Conservation (phyloP, 768 basidiomycete genomes). For the Mycena filopes region DNA sequence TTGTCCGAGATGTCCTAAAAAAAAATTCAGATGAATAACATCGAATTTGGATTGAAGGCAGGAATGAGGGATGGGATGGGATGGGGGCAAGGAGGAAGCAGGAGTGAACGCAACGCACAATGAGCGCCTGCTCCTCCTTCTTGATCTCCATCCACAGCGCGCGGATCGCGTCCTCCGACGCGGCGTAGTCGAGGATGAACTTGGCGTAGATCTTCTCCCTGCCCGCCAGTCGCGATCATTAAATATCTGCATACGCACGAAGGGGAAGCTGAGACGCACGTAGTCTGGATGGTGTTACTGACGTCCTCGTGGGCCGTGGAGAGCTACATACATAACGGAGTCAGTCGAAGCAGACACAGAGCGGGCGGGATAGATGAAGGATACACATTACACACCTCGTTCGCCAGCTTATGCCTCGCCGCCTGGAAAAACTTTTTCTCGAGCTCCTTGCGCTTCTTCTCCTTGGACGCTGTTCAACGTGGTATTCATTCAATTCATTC, state of each 20-base stretch:
- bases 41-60: no score
- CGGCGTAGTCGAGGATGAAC: conserved; percentile 36
- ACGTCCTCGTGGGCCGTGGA: conserved; percentile 2
- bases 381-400: conserved; percentile 16
- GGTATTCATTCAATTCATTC: neutral
- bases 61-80: neutral
- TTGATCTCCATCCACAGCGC: conserved; percentile 36
- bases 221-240: no score
- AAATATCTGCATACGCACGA: no score
- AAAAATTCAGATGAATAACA: neutral
- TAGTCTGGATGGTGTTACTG: conserved; percentile 1
- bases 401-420: conserved; percentile 19
- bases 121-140: conserved; percentile 28
- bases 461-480: conserved; percentile 19
- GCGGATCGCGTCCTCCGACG: conserved; percentile 38
- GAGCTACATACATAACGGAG: no score
- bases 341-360: no score
- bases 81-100: neutral
- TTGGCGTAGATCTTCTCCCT: conserved; percentile 32
- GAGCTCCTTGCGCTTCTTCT: conserved; percentile 30
- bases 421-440: conserved; percentile 32
- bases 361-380: neutral
- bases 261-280: conserved; percentile 4
- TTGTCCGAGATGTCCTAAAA: conserved; percentile 27
- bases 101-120: conserved; percentile 28